Percentiles rank a stretch among this genome's conserved stretches.
Conservation (phyloP, 2,329 filamentous ascomycete species). For the Beauveria varroae region DNA sequence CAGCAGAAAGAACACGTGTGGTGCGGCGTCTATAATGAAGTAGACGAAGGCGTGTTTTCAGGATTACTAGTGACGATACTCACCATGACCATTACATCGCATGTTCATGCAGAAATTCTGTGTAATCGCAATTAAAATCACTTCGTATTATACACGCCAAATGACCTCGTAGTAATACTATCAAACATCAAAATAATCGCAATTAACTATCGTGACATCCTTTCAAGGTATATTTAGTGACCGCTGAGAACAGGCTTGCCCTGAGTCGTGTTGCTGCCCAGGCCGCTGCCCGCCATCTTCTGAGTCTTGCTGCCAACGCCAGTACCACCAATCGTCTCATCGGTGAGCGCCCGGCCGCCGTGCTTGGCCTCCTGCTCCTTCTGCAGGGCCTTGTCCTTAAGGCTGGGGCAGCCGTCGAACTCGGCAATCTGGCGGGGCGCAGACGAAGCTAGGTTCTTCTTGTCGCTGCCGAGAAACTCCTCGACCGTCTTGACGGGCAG, state of each 20-base stretch:
- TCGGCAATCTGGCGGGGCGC: constrained; percentile 47
- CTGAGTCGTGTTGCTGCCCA: not conserved
- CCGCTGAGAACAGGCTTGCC: not conserved
- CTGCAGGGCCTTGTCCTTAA: constrained; percentile 8
- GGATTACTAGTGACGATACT: too few relatives aligned
- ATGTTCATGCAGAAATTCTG: fast-evolving
- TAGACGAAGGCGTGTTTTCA: too few relatives aligned
- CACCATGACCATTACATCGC: too few relatives aligned
- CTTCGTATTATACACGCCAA: too few relatives aligned
- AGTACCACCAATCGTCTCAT: not conserved
- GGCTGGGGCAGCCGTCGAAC: constrained; percentile 54
- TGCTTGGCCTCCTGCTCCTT: constrained; percentile 4
- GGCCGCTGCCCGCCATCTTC: not conserved
- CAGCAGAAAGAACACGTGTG: too few relatives aligned
- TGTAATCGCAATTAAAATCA: too few relatives aligned
- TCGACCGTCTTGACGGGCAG: constrained; percentile 57
- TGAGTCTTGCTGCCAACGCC: not conserved
- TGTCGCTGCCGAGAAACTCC: constrained; percentile 44
- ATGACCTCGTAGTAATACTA: too few relatives aligned
- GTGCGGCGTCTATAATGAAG: too few relatives aligned
- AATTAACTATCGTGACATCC: too few relatives aligned
- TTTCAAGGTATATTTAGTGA: too few relatives aligned
- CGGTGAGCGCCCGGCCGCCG: not conserved
- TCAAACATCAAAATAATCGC: too few relatives aligned
- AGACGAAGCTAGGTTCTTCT: constrained; percentile 43